A percentile compares a stretch with the other conserved stretches of the same genome.
These are phyloP conservation scores for Zoysia pacifica DNA, from an alignment of 176 grass and related monocot species.

Conservation along the genomic window DNA sequence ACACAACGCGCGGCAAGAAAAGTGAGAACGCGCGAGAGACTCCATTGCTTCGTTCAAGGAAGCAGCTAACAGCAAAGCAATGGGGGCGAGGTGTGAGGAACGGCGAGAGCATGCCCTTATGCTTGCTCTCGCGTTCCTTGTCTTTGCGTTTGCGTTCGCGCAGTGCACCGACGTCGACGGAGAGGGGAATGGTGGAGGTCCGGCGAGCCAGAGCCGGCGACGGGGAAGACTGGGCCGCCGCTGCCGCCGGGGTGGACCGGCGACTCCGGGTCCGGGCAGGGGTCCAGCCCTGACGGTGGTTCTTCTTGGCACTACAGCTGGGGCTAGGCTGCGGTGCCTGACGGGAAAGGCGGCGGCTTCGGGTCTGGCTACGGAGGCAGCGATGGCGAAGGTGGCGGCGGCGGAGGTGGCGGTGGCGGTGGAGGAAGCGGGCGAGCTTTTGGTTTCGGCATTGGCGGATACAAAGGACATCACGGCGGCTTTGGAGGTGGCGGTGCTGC, in stretches of 20 bases:
- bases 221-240: conserved; percentile 16
- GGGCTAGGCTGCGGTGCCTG: conserved; percentile 69
- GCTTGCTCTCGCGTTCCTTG: conserved; percentile 16
- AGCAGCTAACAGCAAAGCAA: background rate
- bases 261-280: conserved; percentile 63
- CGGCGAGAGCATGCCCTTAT: background rate
- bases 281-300: conserved; percentile 56
- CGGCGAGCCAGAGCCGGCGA: background rate
- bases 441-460: conserved; percentile 30
- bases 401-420: conserved; percentile 6
- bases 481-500: background rate
- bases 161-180: conserved; percentile 14
- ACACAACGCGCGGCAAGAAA: background rate
- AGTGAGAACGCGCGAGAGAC: background rate
- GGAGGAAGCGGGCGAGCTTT: background rate
- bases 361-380: conserved; percentile 63
- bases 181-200: background rate
- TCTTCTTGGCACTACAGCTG: conserved; percentile 56
- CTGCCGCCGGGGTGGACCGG: conserved; percentile 56
- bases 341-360: conserved; percentile 57
- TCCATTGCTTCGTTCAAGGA: background rate
- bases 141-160: conserved; percentile 24
- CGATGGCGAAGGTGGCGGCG: conserved; percentile 40
- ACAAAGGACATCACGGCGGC: conserved; percentile 29
- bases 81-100: background rate